Percentiles rank a stretch among this genome's conserved stretches.
Evolutionary conservation across 192 early-diverging fungal genomes (phyloP).

Genomic region (Coemansia sp.): DNA sequence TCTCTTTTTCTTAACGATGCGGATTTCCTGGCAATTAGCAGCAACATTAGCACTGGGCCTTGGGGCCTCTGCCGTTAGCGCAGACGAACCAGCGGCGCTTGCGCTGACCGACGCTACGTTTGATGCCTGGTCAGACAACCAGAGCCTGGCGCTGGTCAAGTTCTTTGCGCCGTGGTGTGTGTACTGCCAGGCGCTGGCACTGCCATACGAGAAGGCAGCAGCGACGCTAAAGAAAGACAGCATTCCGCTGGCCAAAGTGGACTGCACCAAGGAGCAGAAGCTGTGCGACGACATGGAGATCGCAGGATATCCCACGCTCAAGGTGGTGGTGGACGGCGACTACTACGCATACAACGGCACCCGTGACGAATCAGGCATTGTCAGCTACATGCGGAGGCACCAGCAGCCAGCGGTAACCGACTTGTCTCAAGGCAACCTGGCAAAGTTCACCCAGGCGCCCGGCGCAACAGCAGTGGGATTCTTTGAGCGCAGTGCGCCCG

Average conservation of each 20-base stretch:
- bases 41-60: not conserved
- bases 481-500: conserved; percentile 58
- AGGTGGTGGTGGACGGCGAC: conserved; percentile 71
- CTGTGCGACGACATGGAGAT: conserved; percentile 78
- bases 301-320: conserved; percentile 88
- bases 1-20: not conserved
- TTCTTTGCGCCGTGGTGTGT: conserved; percentile 95
- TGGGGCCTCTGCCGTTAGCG: not conserved
- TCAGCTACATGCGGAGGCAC: conserved; percentile 91
- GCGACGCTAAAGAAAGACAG: conserved; percentile 68
- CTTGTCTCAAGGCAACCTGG: conserved; percentile 62
- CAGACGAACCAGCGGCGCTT: conserved; percentile 55
- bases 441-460: conserved; percentile 69
- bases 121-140: conserved; percentile 55
- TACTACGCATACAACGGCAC: conserved; percentile 76
- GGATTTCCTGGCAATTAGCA: conserved; percentile 3
- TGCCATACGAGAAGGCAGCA: conserved; percentile 90
- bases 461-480: conserved; percentile 83
- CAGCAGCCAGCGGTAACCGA: conserved; percentile 70
- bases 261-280: conserved; percentile 83
- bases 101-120: conserved; percentile 63
- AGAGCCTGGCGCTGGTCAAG: conserved; percentile 81
- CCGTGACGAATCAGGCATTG: conserved; percentile 81
- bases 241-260: conserved; percentile 88
- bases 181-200: conserved; percentile 83